Evolutionary conservation across 2,329 filamentous ascomycete genomes (phyloP), one percentile per base, ranked within the genome.

Genomic region (Clonostachys rosea): DNA sequence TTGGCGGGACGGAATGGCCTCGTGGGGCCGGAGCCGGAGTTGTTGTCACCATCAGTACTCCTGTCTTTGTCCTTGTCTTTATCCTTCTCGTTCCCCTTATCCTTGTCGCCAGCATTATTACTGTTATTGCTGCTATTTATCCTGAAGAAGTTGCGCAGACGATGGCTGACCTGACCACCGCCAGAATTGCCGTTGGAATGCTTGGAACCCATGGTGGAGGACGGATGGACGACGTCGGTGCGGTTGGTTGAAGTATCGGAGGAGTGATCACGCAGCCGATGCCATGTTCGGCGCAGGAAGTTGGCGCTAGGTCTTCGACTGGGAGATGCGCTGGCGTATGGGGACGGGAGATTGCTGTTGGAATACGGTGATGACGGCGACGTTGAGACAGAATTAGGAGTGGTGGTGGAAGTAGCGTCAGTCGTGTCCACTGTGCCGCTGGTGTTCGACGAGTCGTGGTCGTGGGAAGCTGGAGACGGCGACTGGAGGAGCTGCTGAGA

Each of bases 1-100:
- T 89, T 84, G 66, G 95, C 89, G 24, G 24, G 24, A 58, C 90
- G 84, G 64, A 91, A 87, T 47, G 81, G 78, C 65, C 87, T 89
- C 40, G 43, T 40, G 36, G 42, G 16, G 20, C 35, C 18, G 18
- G 40, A 34, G 34, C n/a, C 20, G 37, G 12, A 20, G 12, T 24
- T 24, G 18, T 33, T 35, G n/a, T 43, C 43, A 34, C 37, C 42
- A 20, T 48, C 17, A 20, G 12, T 14, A 12, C 14, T 11, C 34
- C 17, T 34, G 18, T 20, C 24, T 37, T 40, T 45, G 24, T 42
- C 34, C 39, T 42, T 49, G 16, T 47, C 41, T 49, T 59, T 60
- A 42, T 49, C 52, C 51, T 57, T 59, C 48, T 64, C 58, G 53
- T 64, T 66, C 20, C 65, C 62, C 57, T 66, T 66, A 50, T 66